Evolutionary conservation across 139 green algal species (phyloP).

Genomic region (Marvania coccoides): DNA sequence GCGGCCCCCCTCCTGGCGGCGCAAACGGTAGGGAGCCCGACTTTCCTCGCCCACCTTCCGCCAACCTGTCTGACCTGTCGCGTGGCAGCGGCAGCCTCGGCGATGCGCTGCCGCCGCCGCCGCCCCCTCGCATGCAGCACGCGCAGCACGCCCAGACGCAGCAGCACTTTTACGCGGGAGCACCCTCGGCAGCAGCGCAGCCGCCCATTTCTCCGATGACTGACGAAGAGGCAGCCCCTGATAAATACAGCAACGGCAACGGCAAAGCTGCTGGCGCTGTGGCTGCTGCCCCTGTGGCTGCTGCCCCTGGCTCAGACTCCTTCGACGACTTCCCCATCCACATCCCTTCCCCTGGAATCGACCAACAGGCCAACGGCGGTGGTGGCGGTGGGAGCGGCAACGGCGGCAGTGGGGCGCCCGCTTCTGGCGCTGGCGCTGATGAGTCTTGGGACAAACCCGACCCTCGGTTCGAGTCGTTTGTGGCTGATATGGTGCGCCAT

Average conservation of each 20-base stretch:
- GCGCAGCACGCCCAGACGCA: too few species aligned
- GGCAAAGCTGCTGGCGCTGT: slow-evolving; percentile 8
- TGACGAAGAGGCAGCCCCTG: slow-evolving; percentile 3
- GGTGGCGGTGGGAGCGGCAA: too few species aligned
- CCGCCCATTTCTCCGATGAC: slow-evolving; percentile 8
- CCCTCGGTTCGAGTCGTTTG: slow-evolving; percentile 53
- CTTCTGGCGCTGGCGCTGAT: background rate
- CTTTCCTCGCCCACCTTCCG: too few species aligned
- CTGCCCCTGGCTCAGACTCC: background rate
- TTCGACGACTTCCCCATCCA: background rate
- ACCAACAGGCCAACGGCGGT: background rate
- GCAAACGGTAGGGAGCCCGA: too few species aligned
- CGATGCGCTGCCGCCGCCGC: too few species aligned
- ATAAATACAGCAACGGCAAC: slow-evolving; percentile 2
- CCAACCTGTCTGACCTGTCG: too few species aligned
- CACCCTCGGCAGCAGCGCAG: background rate
- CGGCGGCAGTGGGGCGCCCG: too few species aligned
- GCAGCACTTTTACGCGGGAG: too few species aligned
- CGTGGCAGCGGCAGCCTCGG: too few species aligned
- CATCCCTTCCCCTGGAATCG: background rate
- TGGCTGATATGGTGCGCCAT: slow-evolving; percentile 50
- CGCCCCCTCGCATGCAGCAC: too few species aligned
- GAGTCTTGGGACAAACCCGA: slow-evolving; percentile 57
- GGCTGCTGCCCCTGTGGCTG: slow-evolving; percentile 14
- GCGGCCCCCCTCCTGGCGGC: too few species aligned